Base-by-base conservation (phyloP, 805 yeast species). In the Starmerella davenportii region DNA sequence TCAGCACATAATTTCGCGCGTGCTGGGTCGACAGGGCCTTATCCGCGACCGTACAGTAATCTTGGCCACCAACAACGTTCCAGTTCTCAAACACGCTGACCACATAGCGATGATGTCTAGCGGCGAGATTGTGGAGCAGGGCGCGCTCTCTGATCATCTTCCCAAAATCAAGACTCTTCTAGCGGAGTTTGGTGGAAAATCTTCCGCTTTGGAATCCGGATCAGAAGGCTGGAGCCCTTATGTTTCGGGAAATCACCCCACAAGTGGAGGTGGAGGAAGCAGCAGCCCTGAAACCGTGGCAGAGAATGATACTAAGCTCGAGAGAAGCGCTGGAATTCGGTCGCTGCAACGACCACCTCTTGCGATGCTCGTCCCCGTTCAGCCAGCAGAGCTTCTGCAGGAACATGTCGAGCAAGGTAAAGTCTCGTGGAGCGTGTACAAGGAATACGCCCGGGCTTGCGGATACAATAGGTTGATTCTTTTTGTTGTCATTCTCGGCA, bases 401-500 rank as follows among this genome's bases (percentile, higher is more conserved):
- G 98, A 90, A 59, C 84, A 74, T 47, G 70, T 79, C 41, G 94
- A 87, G 59, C 85, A 82, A 55, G 98, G 98, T 40, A 74, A 82
- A 55, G 98, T 90, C 41, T 78, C 80, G 53, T 79, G 93, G 84
- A 64, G 67, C 21, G 80, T 90, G 30, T 90, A 90, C 57, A 50
- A 60, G 43, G 79, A 74, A 43, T 90, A 90, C 56, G 93, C 90
- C 19, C 72, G 68, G 44, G 94, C 95, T 0, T 84, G 95, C 62
- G 81, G 80, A 44, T 69, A 77, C 5, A 59, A 52, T 37, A 71
- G 70, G 43, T 93, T 82, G 16, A 20, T 64, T 0, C 49, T 77
- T 2, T 76, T 75, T 53, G 47, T 82, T 36, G 38, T 54, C 1
- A 64, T 72, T 45, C 23, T 8, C 27, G 15, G 11, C 16, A 35